Base-by-base conservation (phyloP, 305 asterid genomes). In the Ruellia speciosa region DNA sequence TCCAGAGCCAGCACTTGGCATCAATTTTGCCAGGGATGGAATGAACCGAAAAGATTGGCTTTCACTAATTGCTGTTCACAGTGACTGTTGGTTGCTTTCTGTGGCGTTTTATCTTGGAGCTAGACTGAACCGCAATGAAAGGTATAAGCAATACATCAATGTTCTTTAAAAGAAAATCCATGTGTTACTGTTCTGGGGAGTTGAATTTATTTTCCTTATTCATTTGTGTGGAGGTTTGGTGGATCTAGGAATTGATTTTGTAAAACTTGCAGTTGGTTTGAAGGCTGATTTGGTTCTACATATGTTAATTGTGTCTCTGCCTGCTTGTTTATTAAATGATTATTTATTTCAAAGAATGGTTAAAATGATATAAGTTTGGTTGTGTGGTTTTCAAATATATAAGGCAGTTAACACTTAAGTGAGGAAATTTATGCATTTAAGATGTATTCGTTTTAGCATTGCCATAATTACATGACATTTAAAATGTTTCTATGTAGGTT, bases 1-100 rank as follows among this genome's bases (percentile, higher is more conserved):
- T 49, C 97, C 96, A 0, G 96, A 86, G 68, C 95, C 94, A 8
- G 96, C 92, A 7, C 79, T 90, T 33, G 96, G 97, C 48, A 87
- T 90, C 79, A 90, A 90, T 75, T 90, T 87, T 35, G 97, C 95
- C 5, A 77, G 95, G 76, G 95, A 90, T 68, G 96, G 96, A 28
- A 90, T 87, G 97, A 73, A 75, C 40, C 75, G 88, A 49, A 79
- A 87, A 62, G 97, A 90, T 62, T 87, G 97, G 96, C 79, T 90
- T 66, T 81, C 92, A 7, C 74, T 87, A 69, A 89, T 90, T 68
- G 89, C 96, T 63, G 85, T 90, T 74, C 95, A 90, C 70, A 83
- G 94, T 51, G 96, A 90, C 67, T 77, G 89, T 18, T 89, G 97
- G 97, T 68, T 86, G 77, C 94, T 89, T 55, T 79, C 95, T 14